A percentile compares a stretch with the other conserved stretches of the same genome.
phyloP scores from a whole-genome alignment of 129 eudicot genomes.

The Kitagawia praeruptora region DNA sequence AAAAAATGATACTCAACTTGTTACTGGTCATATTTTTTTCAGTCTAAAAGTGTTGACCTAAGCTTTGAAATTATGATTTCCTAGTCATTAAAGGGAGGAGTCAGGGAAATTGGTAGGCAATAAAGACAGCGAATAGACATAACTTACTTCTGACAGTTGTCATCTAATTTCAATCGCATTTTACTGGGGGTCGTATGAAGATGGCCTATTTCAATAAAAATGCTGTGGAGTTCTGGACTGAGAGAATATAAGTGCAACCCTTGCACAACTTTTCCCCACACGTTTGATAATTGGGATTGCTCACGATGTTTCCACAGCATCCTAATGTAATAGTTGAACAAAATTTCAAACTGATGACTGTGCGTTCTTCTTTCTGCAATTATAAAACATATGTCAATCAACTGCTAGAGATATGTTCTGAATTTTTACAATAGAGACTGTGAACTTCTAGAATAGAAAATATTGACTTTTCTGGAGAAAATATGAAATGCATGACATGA shows the following conservation, averaged over 20 bases:
- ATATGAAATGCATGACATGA: not conserved
- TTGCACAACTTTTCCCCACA: slow-evolving; percentile 54
- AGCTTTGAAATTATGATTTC: not conserved
- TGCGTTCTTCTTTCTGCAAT: slow-evolving; percentile 74
- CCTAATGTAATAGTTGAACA: slow-evolving; percentile 56
- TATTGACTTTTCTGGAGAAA: not conserved
- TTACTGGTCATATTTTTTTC: not conserved
- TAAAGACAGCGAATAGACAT: not conserved
- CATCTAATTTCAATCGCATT: slow-evolving; percentile 69
- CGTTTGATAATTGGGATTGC: slow-evolving; percentile 37
- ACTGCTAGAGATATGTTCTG: not conserved
- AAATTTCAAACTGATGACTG: slow-evolving; percentile 58
- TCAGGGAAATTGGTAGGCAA: not conserved
- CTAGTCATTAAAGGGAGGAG: not conserved
- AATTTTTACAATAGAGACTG: not conserved
- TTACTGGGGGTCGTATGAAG: slow-evolving; percentile 68
- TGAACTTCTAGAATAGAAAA: not conserved
- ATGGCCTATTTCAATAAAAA: slow-evolving; percentile 47
- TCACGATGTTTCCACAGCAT: slow-evolving; percentile 51
- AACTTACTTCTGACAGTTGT: slow-evolving; percentile 59
- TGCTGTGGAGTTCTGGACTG: slow-evolving; percentile 43
- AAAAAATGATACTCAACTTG: not conserved
- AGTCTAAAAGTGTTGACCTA: not conserved
- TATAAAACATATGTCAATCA: slow-evolving; percentile 7
- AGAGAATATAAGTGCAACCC: slow-evolving; percentile 73